phyloP scores from a whole-genome alignment of 108 stramenopile genomes.

The Skeletonema costatum region DNA sequence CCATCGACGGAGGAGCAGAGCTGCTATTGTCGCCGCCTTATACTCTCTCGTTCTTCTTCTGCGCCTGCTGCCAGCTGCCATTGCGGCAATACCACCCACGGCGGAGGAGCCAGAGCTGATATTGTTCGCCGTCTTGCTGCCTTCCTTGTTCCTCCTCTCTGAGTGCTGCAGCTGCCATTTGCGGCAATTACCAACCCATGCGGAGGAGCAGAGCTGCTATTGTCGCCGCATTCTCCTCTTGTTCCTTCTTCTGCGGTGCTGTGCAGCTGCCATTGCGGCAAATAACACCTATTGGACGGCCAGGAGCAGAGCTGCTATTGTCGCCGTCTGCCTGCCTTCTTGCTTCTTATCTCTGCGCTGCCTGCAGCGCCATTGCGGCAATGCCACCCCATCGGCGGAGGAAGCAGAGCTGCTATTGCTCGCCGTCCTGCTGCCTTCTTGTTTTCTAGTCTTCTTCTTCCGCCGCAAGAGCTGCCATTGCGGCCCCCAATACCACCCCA shows the following conservation, averaged over 20 bases:
- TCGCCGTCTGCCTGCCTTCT: background rate
- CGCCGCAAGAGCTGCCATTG: background rate
- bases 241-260: background rate
- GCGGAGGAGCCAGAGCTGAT: background rate
- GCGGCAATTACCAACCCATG: constrained; percentile 1
- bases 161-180: constrained; percentile 1
- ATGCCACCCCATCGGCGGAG: background rate
- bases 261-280: constrained; percentile 1
- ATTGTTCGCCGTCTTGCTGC: background rate
- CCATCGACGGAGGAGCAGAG: background rate
- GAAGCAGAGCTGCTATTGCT: background rate
- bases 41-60: constrained; percentile 3
- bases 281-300: background rate
- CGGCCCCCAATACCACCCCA: background rate
- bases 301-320: background rate
- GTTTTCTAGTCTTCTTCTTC: constrained; percentile 5
- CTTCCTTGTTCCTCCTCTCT: background rate
- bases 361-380: constrained; percentile 3
- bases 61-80: constrained; percentile 6
- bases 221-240: background rate
- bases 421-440: background rate
- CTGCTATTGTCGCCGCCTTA: background rate
- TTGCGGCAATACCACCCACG: background rate
- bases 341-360: constrained; percentile 7
- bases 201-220: background rate